Conservation (phyloP, 441 rosid genomes). For the Corymbia citriodora region DNA sequence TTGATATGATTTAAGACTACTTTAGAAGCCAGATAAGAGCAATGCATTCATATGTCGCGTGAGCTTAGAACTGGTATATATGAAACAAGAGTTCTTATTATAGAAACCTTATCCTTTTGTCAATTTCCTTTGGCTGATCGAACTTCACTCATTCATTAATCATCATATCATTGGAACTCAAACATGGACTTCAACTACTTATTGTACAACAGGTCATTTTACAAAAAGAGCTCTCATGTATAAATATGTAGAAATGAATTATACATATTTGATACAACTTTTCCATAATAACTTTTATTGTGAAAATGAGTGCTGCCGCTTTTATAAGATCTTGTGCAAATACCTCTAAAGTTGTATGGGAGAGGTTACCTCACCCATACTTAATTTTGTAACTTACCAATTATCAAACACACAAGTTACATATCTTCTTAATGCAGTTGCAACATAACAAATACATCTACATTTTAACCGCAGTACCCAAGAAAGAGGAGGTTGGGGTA, state of each 20-base stretch:
- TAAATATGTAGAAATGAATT: not conserved
- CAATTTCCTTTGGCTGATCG: not conserved
- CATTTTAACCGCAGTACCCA: no score
- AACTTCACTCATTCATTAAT: not conserved
- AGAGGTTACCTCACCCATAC: no score
- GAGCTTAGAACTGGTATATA: not conserved
- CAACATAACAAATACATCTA: no score
- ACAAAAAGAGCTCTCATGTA: not conserved
- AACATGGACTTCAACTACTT: not conserved
- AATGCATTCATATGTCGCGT: not conserved
- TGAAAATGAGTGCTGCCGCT: no score
- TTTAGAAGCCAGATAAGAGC: not conserved
- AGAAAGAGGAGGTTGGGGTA: no score
- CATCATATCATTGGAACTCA: not conserved
- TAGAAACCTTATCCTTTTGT: not conserved
- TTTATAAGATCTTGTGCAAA: no score
- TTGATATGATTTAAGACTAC: not conserved
- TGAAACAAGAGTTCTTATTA: not conserved
- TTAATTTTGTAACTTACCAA: no score
- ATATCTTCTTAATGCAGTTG: no score
- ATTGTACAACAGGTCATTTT: not conserved
- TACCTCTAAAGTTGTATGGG: no score
- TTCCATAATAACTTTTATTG: no score
- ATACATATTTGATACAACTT: no score
- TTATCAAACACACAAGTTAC: no score